Conservation (phyloP, 768 basidiomycete genomes). For the Amyloporia xantha region DNA sequence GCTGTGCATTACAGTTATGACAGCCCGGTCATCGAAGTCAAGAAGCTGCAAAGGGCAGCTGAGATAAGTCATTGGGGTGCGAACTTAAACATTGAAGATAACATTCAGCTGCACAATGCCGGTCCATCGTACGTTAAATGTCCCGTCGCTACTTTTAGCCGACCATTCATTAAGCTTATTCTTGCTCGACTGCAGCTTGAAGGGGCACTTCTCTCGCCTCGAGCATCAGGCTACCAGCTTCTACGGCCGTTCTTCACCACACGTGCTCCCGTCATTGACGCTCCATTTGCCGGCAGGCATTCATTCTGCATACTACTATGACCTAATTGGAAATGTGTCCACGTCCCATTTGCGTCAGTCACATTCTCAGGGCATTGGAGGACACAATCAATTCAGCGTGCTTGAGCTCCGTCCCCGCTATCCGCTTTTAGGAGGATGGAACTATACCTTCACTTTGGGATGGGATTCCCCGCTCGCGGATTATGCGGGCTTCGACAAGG, state of each 20-base stretch:
- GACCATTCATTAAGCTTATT: neutral
- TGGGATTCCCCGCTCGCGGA: constrained; percentile 87
- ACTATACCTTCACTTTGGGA: constrained; percentile 90
- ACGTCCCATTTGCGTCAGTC: constrained; percentile 78
- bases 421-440: constrained; percentile 95
- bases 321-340: constrained; percentile 93
- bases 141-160: neutral
- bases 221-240: constrained; percentile 75
- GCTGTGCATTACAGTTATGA: constrained; percentile 77
- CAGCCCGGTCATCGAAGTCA: constrained; percentile 74
- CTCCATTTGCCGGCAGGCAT: constrained; percentile 81
- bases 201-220: constrained; percentile 93
- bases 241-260: constrained; percentile 58
- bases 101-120: constrained; percentile 78
- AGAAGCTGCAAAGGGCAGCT: constrained; percentile 62
- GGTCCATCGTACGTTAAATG: constrained; percentile 70
- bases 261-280: constrained; percentile 66
- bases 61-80: constrained; percentile 98
- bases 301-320: constrained; percentile 81
- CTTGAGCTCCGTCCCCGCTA: constrained; percentile 87
- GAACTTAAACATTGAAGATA: constrained; percentile 90
- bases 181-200: constrained; percentile 48
- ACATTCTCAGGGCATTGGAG: constrained; percentile 31
- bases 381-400: constrained; percentile 48
- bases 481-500: constrained; percentile 57